Percentiles rank a stretch among this genome's conserved stretches.
Evolutionary conservation across 1,284 basidiomycete species (phyloP).

Genomic region (Ustilago shanxiensis): DNA sequence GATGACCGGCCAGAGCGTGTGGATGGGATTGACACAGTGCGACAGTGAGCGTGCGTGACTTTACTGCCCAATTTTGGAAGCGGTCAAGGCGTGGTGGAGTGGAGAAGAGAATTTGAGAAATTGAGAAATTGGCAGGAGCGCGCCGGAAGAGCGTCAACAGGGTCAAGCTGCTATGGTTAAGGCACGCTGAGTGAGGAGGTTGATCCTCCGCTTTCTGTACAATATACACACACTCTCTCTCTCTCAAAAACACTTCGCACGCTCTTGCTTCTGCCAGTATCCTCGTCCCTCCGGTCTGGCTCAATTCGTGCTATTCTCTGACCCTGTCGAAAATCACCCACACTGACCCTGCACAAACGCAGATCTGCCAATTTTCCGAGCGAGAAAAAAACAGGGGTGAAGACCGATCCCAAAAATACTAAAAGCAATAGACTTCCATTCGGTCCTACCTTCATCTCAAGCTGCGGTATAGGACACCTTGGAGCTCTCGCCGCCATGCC

Average conservation of each 20-base stretch:
- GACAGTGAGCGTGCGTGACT: neutral
- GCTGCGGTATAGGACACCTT: neutral
- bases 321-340: neutral
- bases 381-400: conserved; percentile 2
- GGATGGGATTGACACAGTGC: neutral
- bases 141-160: conserved; percentile 37
- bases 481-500: neutral
- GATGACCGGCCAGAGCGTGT: neutral
- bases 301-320: conserved; percentile 4
- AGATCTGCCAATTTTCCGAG: neutral
- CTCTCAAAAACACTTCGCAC: no score
- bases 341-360: neutral
- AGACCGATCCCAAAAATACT: neutral
- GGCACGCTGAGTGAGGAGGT: conserved; percentile 6
- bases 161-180: conserved; percentile 3
- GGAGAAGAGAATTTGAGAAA: no score
- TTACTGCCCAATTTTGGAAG: neutral
- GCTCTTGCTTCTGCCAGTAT: no score
- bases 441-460: neutral
- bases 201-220: conserved; percentile 2
- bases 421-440: neutral
- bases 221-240: neutral
- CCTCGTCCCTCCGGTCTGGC: neutral
- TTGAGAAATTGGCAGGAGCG: neutral
- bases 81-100: conserved; percentile 1